phyloP scores from a whole-genome alignment of 2,329 filamentous ascomycete species.

The Onygena corvina region DNA sequence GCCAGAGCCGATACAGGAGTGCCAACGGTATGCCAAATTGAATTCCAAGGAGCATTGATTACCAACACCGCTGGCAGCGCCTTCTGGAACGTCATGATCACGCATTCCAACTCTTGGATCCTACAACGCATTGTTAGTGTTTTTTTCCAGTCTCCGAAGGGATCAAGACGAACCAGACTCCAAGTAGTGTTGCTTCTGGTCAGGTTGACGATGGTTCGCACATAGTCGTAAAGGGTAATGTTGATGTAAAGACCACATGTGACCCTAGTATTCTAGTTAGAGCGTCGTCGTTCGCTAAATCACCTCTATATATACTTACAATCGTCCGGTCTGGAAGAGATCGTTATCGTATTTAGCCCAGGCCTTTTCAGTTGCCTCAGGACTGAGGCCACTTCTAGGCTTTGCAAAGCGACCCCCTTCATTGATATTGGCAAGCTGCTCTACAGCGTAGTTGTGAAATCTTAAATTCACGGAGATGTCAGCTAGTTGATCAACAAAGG shows the following conservation, averaged over 20 bases:
- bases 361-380: conserved; percentile 23
- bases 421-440: conserved; percentile 32
- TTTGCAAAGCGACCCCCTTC: conserved; percentile 29
- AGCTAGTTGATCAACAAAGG: neutral
- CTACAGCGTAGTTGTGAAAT: conserved; percentile 32
- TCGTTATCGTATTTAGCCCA: conserved; percentile 28
- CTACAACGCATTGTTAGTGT: conserved; percentile 8
- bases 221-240: conserved; percentile 27
- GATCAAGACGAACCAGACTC: conserved; percentile 23
- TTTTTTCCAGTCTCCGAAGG: neutral
- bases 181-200: conserved; percentile 34
- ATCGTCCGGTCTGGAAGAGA: conserved; percentile 26
- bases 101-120: conserved; percentile 32
- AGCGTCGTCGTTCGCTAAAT: neutral
- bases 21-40: conserved; percentile 43
- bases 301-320: too few relatives aligned
- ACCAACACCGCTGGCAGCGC: conserved; percentile 33
- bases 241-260: conserved; percentile 26
- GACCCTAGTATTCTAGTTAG: conserved; percentile 16
- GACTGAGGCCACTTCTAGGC: conserved; percentile 12
- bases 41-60: conserved; percentile 44
- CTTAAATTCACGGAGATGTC: conserved; percentile 26
- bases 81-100: conserved; percentile 14
- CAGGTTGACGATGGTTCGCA: conserved; percentile 24
- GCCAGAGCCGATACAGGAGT: conserved; percentile 54